Percentiles rank a stretch among this genome's conserved stretches.
These are phyloP conservation scores for Penicillium concentricum DNA, from an alignment of 2,329 filamentous ascomycete genomes.

Conservation along the genomic window DNA sequence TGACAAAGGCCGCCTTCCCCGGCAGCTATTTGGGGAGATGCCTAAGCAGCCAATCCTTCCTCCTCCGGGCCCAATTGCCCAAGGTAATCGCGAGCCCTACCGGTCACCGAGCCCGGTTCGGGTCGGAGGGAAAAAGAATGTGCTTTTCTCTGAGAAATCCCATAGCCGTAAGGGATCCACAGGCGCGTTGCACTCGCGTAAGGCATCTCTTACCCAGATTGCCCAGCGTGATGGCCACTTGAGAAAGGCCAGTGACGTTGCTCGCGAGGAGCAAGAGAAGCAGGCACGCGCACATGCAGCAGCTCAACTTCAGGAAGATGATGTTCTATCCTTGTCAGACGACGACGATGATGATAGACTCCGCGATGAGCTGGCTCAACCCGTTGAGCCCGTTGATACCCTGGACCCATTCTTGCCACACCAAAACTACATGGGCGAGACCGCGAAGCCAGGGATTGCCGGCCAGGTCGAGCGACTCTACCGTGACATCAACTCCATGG, in stretches of 20 bases:
- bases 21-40: conserved; percentile 48
- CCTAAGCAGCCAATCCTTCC: conserved; percentile 37
- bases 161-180: conserved; percentile 37
- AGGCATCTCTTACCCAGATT: conserved; percentile 37
- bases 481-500: conserved; percentile 69
- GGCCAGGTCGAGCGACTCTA: conserved; percentile 52
- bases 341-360: conserved; percentile 51
- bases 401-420: conserved; percentile 51
- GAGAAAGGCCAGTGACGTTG: conserved; percentile 23
- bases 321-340: conserved; percentile 40
- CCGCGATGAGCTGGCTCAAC: conserved; percentile 45
- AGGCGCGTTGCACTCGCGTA: conserved; percentile 42
- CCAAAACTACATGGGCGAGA: conserved; percentile 46
- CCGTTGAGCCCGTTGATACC: conserved; percentile 43
- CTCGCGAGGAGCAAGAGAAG: conserved; percentile 31
- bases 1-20: conserved; percentile 25
- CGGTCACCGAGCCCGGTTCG: conserved; percentile 51
- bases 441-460: conserved; percentile 48
- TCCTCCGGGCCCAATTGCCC: conserved; percentile 33
- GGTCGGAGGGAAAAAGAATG: conserved; percentile 25
- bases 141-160: conserved; percentile 26
- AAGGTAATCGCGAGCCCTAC: conserved; percentile 35
- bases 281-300: conserved; percentile 31
- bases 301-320: conserved; percentile 34
- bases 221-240: conserved; percentile 30